Evolutionary conservation across 768 basidiomycete genomes (phyloP), one percentile per base, ranked within the genome.

Genomic region (Sporobolomyces pararoseus): DNA sequence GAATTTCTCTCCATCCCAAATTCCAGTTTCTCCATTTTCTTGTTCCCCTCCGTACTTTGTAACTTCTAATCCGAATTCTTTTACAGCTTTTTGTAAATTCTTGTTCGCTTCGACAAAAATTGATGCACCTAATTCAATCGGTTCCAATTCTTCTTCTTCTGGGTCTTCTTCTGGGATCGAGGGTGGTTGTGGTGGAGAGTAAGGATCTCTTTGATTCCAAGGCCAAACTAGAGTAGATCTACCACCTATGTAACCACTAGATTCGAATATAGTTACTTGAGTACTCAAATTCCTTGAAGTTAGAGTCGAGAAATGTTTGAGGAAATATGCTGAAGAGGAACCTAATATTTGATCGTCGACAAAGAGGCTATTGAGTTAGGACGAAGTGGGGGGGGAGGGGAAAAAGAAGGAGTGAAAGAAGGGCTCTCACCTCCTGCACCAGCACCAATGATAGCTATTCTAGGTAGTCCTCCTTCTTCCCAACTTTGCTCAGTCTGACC

Each of bases 251-350:
- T 71, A 65, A 4, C 57, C 53, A 0, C 34, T 10, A 73, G 84
- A 84, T 70, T 97, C 94, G 78, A 88, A 96, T 5, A 96, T 84
- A 73, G 95, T 91, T 19, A 96, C 83, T 57, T 89, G 86, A 2
- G 90, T 83, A 63, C 88, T 83, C 34, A 91, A 74, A 5, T 85
- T 86, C 60, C 19, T 19, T 6, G 52, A 53, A 5, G 31, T 31
- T 13, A 73, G 55, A 2, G 47, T 14, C 19, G 44, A 27, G 16
- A 74, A 74, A 55, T 70, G 69, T 2, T 25, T n/a, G 5, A 74
- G 59, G 31, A 74, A 74, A 59, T 54, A 71, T 2, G 69, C 69
- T 17, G 69, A 65, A 0, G 73, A 74, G 0, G 69, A 70, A 12
- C 73, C 73, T 73, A 49, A 9, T 9, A 42, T 42, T 31, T 34